Evolutionary conservation across 169 alveolate species (phyloP), one percentile per base, ranked within the genome.

Genomic region (Plasmodium chabaudi): DNA sequence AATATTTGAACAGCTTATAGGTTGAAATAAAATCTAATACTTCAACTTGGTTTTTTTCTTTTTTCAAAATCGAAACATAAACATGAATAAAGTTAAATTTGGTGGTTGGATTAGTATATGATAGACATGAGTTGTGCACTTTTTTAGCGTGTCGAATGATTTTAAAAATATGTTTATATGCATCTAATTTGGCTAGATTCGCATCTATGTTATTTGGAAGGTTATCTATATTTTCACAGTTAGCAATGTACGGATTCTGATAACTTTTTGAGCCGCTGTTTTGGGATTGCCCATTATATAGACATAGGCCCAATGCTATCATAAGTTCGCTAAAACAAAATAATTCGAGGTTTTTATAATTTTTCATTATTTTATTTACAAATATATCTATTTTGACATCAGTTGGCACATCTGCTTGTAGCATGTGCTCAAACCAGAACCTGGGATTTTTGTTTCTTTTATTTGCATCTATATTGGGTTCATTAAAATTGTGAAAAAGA

Each of bases 1-100:
- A 53, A 17, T 79, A 44, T 55, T 79, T 79, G 60, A 79, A 79
- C 39, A 79, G 10, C 39, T 46, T 56, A 47, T 79, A 51, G 34
- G 17, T 25, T 13, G 25, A 34, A 25, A 79, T 46, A 39, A 79
- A 79, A 5, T 79, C 7, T 15, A 79, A 15, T 17, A 57, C 12
- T 4, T 25, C 64, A 25, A 53, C 17, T 39, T 65, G 49, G 7
- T 21, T 59, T 51, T 64, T 68, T 39, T 19, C n/a, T 15, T 79
- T 57, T 13, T 39, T 65, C 44, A 79, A 1, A 79, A 79, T 46
- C 2, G 19, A 44, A 39, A 51, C 27, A 19, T 49, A 70, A 9
- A 39, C 25, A 25, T 17, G 12, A 46, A 27, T 39, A 34, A 34
- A 34, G 4, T 34, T 34, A 4, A 34, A 34, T 34, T 34, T 34